A percentile compares a stretch with the other conserved stretches of the same genome.
phyloP scores from a whole-genome alignment of 371 early-diverging fungal species.

The Mucor saturninus region DNA sequence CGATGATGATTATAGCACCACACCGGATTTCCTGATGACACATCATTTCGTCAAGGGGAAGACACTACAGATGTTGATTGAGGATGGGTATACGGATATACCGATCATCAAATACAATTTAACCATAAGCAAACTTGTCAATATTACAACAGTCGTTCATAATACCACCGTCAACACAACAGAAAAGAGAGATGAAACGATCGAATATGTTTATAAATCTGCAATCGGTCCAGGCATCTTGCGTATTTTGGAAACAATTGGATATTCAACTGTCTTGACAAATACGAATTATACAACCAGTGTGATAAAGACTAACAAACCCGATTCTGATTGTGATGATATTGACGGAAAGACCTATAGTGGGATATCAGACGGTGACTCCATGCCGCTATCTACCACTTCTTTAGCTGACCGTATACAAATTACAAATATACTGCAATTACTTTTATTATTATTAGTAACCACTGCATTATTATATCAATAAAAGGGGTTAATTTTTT shows the following conservation, averaged over 20 bases:
- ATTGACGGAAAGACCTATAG: slow-evolving; percentile 4
- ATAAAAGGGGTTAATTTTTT: not conserved
- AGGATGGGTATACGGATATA: slow-evolving; percentile 19
- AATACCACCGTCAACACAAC: slow-evolving; percentile 15
- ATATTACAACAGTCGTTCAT: slow-evolving; percentile 16
- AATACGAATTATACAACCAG: slow-evolving; percentile 30
- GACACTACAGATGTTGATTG: slow-evolving; percentile 16
- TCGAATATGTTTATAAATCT: slow-evolving; percentile 19
- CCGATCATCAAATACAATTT: slow-evolving; percentile 20
- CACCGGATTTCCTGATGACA: slow-evolving; percentile 37
- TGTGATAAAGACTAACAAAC: slow-evolving; percentile 19
- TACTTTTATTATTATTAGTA: not conserved
- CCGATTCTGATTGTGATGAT: slow-evolving; percentile 17
- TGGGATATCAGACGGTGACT: slow-evolving; percentile 2
- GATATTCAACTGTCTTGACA: slow-evolving; percentile 41
- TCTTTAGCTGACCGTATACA: not conserved
- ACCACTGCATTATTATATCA: slow-evolving; percentile 6
- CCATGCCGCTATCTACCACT: not conserved
- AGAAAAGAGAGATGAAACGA: not conserved
- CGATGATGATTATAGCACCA: slow-evolving; percentile 20
- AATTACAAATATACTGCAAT: not conserved
- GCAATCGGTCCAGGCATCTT: slow-evolving; percentile 45
- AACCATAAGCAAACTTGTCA: not conserved
- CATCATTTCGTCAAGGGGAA: slow-evolving; percentile 17
- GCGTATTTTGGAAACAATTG: slow-evolving; percentile 41